Conservation (phyloP, 2,329 filamentous ascomycete species). For the Aspergillus carbonarius region DNA sequence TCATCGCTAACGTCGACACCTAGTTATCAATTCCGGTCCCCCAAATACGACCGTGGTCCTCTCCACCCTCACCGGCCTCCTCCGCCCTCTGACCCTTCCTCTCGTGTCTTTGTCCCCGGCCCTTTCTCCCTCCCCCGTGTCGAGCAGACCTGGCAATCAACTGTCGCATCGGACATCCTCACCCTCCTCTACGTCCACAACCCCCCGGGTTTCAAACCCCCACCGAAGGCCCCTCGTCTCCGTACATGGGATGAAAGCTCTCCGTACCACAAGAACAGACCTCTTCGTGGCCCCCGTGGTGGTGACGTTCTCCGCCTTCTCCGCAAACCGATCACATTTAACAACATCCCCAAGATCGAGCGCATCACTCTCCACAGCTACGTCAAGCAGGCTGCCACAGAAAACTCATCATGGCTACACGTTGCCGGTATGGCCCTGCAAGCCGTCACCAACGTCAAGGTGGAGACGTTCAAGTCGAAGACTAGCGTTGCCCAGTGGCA, state of each 20-base stretch:
- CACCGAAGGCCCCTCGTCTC: constrained; percentile 63
- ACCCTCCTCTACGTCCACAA: constrained; percentile 84
- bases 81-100: constrained; percentile 79
- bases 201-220: constrained; percentile 69
- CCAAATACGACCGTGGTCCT: constrained; percentile 91
- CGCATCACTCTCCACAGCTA: constrained; percentile 77
- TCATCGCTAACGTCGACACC: not conserved
- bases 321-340: constrained; percentile 66
- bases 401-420: constrained; percentile 73
- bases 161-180: constrained; percentile 82
- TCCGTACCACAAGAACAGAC: constrained; percentile 91
- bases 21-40: constrained; percentile 93
- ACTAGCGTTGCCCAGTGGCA: constrained; percentile 73
- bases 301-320: constrained; percentile 57
- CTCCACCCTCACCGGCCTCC: constrained; percentile 91
- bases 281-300: constrained; percentile 79
- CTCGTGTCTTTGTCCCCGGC: constrained; percentile 83
- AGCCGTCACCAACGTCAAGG: constrained; percentile 76
- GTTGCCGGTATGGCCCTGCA: constrained; percentile 82
- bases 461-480: constrained; percentile 67
- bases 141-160: constrained; percentile 85
- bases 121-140: constrained; percentile 87
- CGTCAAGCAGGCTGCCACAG: constrained; percentile 65
- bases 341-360: constrained; percentile 78
- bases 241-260: constrained; percentile 86